Evolutionary conservation across 2,329 filamentous ascomycete genomes (phyloP).

Genomic region (Gnomoniopsis smithogilvyi): DNA sequence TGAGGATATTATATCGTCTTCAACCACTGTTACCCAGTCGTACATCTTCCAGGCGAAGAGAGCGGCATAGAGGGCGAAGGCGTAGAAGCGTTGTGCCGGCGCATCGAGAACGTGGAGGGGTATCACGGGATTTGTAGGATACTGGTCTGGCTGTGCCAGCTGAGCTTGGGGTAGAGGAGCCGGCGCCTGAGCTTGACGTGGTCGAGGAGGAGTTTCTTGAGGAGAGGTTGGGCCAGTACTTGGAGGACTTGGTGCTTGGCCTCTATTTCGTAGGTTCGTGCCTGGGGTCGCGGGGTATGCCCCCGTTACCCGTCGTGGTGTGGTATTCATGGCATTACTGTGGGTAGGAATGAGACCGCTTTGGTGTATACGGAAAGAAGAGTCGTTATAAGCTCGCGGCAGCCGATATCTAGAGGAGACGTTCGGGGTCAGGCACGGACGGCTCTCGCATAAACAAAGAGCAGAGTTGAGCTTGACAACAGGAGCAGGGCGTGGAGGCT

Average conservation of each 20-base stretch:
- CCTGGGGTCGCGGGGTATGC: slow-evolving; percentile 18
- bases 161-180: slow-evolving; percentile 33
- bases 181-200: background rate
- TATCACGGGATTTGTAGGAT: slow-evolving; percentile 61
- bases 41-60: slow-evolving; percentile 82
- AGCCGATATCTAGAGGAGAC: slow-evolving; percentile 13
- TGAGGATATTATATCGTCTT: slow-evolving; percentile 83
- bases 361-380: background rate
- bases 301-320: slow-evolving; percentile 17
- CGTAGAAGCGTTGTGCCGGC: slow-evolving; percentile 86
- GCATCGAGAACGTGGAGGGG: slow-evolving; percentile 80
- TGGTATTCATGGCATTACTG: slow-evolving; percentile 20
- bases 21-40: slow-evolving; percentile 75
- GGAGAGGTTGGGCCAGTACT: slow-evolving; percentile 5
- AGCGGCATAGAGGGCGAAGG: slow-evolving; percentile 71
- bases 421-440: slow-evolving; percentile 1
- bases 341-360: background rate
- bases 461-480: background rate
- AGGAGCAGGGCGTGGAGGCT: background rate
- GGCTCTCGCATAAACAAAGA: background rate
- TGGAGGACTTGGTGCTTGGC: slow-evolving; percentile 9
- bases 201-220: background rate
- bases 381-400: slow-evolving; percentile 15
- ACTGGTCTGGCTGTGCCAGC: slow-evolving; percentile 40
- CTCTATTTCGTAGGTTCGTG: slow-evolving; percentile 17